Percentiles rank a stretch among this genome's conserved stretches.
Conservation (phyloP, 768 basidiomycete species). For the Boletus eberwhitei region DNA sequence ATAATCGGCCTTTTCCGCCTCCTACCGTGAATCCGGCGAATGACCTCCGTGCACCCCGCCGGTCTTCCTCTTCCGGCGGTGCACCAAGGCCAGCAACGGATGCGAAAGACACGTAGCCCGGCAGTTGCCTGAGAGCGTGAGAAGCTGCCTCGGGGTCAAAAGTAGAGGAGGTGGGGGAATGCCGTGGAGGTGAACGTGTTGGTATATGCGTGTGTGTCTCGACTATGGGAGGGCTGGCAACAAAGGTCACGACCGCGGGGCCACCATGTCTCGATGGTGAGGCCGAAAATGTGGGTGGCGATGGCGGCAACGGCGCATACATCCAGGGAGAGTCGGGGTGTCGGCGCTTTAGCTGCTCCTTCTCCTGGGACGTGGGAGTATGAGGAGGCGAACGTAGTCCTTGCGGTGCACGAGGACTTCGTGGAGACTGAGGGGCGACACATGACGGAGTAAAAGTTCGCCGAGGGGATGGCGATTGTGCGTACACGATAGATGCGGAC, state of each 20-base stretch:
- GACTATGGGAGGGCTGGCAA: slow-evolving; percentile 15
- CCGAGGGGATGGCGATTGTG: slow-evolving; percentile 5
- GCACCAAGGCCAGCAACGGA: slow-evolving; percentile 64
- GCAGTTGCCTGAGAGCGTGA: slow-evolving; percentile 50
- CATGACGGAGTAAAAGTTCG: slow-evolving; percentile 5
- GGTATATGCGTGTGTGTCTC: slow-evolving; percentile 11
- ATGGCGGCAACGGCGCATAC: slow-evolving; percentile 30
- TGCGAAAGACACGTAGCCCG: slow-evolving; percentile 68
- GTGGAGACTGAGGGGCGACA: slow-evolving; percentile 12
- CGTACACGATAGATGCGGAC: slow-evolving; percentile 11
- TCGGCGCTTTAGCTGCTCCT: slow-evolving; percentile 7
- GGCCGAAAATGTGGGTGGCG: slow-evolving; percentile 27
- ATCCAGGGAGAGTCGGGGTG: slow-evolving; percentile 27
- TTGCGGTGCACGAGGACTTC: slow-evolving; percentile 15
- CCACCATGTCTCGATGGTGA: slow-evolving; percentile 28
- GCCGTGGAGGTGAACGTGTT: slow-evolving; percentile 9
- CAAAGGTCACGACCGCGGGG: slow-evolving; percentile 23
- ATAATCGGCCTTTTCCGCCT: slow-evolving; percentile 15
- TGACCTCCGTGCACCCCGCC: slow-evolving; percentile 24
- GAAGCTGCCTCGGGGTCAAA: slow-evolving; percentile 66
- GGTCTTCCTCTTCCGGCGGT: slow-evolving; percentile 48
- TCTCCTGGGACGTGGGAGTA: slow-evolving; percentile 20
- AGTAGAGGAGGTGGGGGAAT: slow-evolving; percentile 26
- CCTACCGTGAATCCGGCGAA: slow-evolving; percentile 13
- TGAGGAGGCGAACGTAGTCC: slow-evolving; percentile 16